A percentile compares a stretch with the other conserved stretches of the same genome.
Evolutionary conservation across 1,284 basidiomycete species (phyloP).

Genomic region (Phylloboletellus chloephorus): DNA sequence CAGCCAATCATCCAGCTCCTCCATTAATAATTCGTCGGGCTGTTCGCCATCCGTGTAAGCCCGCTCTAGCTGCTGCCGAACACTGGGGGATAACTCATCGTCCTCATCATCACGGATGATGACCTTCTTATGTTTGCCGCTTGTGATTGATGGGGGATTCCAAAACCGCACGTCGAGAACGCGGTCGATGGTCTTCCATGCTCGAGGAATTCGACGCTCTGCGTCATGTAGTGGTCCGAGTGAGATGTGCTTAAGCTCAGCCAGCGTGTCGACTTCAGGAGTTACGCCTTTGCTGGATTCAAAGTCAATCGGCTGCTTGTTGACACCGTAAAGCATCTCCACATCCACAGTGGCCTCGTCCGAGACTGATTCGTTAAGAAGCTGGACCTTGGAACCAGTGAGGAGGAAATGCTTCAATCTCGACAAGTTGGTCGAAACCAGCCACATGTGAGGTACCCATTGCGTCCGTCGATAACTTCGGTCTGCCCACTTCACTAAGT

Average conservation of each 20-base stretch:
- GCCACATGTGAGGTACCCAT: constrained; percentile 92
- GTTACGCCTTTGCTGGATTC: constrained; percentile 34
- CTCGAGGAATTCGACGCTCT: constrained; percentile 60
- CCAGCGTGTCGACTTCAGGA: constrained; percentile 34
- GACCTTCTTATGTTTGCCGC: constrained; percentile 25
- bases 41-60: constrained; percentile 54
- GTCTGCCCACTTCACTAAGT: constrained; percentile 82
- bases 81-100: constrained; percentile 23
- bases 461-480: constrained; percentile 71
- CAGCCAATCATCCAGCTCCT: constrained; percentile 61
- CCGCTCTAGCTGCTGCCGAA: constrained; percentile 34
- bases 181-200: constrained; percentile 78
- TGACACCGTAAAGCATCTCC: constrained; percentile 31
- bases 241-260: constrained; percentile 17
- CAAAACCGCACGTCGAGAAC: constrained; percentile 73
- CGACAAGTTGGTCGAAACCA: constrained; percentile 53
- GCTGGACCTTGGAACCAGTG: constrained; percentile 63
- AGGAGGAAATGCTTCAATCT: constrained; percentile 76
- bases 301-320: constrained; percentile 29
- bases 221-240: constrained; percentile 50
- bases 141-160: constrained; percentile 19
- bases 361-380: constrained; percentile 47
- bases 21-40: constrained; percentile 44
- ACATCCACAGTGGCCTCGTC: constrained; percentile 31
- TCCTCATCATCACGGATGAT: constrained; percentile 31